Evolutionary conservation across 1,139 yeast species (phyloP).

Genomic region (Lodderomyces oxycetoniae): DNA sequence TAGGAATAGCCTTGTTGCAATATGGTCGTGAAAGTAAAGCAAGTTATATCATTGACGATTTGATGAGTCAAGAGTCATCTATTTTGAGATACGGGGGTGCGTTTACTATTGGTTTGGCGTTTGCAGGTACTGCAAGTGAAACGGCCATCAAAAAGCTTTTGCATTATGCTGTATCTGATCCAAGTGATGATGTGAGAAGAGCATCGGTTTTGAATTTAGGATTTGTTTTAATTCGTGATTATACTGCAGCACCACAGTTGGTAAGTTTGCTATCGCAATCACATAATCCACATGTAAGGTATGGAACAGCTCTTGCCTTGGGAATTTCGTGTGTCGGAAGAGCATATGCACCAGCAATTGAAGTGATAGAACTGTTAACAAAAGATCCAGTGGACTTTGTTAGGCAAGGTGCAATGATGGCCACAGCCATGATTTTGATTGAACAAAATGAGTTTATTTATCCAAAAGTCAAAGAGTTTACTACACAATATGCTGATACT

Average conservation of each 20-base stretch:
- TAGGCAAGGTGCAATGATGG: conserved; percentile 95
- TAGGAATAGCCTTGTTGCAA: conserved; percentile 82
- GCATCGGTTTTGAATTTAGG: conserved; percentile 95
- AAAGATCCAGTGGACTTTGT: conserved; percentile 96
- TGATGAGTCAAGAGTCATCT: conserved; percentile 73
- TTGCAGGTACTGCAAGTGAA: conserved; percentile 94
- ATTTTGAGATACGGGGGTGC: conserved; percentile 95
- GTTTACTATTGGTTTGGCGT: conserved; percentile 88
- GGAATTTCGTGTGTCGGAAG: conserved; percentile 98
- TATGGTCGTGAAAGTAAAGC: conserved; percentile 86
- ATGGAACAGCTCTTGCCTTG: conserved; percentile 95
- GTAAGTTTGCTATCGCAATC: conserved; percentile 91
- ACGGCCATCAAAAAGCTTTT: conserved; percentile 78
- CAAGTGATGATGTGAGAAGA: conserved; percentile 94
- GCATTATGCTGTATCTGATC: conserved; percentile 94
- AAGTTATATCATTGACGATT: conserved; percentile 60
- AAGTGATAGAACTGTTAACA: conserved; percentile 85
- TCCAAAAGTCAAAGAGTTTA: conserved; percentile 76
- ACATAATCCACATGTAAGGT: conserved; percentile 96
- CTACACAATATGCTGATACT: conserved; percentile 69
- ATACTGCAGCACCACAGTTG: conserved; percentile 90
- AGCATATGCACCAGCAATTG: conserved; percentile 82
- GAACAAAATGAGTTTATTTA: conserved; percentile 86
- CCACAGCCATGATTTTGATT: conserved; percentile 85
- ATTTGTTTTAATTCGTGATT: conserved; percentile 83